Evolutionary conservation across 768 basidiomycete species (phyloP).

Genomic region (Trichaptum fuscoviolaceum): DNA sequence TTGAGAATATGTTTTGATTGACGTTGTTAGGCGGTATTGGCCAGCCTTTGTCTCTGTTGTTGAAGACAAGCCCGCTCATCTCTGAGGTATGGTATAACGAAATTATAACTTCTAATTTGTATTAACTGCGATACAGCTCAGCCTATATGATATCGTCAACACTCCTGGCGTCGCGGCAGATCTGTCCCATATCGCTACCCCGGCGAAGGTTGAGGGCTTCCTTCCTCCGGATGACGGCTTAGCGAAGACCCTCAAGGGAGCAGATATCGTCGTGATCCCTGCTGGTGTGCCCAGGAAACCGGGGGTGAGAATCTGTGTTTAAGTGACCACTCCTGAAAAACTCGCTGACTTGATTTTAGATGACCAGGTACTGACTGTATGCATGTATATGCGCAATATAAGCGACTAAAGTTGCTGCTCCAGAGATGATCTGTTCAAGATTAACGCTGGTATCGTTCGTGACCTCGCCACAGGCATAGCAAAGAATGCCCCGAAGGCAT

Average conservation of each 20-base stretch:
- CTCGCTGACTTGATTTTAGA: constrained; percentile 25
- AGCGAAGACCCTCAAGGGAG: constrained; percentile 76
- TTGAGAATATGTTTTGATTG: constrained; percentile 1
- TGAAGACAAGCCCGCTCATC: constrained; percentile 80
- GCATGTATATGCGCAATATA: constrained; percentile 13
- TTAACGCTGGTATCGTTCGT: constrained; percentile 95
- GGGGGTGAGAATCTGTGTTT: constrained; percentile 50
- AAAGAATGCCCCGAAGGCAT: constrained; percentile 77
- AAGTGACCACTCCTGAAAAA: background rate
- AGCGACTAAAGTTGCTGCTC: constrained; percentile 6
- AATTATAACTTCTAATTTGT: constrained; percentile 6
- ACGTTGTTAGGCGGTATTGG: constrained; percentile 73
- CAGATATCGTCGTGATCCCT: constrained; percentile 90
- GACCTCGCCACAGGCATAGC: constrained; percentile 92
- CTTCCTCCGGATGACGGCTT: constrained; percentile 77
- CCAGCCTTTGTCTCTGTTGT: constrained; percentile 88
- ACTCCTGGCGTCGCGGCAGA: constrained; percentile 97
- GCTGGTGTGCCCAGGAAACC: constrained; percentile 96
- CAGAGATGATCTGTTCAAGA: constrained; percentile 98
- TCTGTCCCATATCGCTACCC: constrained; percentile 88
- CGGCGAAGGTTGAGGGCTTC: constrained; percentile 79
- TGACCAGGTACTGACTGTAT: constrained; percentile 42
- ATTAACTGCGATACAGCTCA: constrained; percentile 44
- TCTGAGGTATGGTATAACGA: constrained; percentile 53
- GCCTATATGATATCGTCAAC: constrained; percentile 94